Evolutionary conservation across 2,329 filamentous ascomycete genomes (phyloP).

Genomic region (Aulographum hederae): DNA sequence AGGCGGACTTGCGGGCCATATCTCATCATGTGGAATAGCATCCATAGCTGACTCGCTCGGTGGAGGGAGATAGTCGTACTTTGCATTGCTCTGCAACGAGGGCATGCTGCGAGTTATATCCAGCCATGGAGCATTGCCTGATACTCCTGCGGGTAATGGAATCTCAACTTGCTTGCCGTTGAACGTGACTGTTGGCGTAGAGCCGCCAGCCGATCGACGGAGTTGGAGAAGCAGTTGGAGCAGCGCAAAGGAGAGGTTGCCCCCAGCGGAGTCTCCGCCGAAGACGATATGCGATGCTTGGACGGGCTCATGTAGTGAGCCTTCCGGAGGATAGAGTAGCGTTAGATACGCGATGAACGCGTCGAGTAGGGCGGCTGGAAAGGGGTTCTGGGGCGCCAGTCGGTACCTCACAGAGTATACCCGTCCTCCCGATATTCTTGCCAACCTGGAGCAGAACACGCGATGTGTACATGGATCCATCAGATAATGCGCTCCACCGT

Average conservation of each 20-base stretch:
- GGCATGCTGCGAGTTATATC: slow-evolving; percentile 49
- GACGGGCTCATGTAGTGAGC: slow-evolving; percentile 47
- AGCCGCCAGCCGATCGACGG: slow-evolving; percentile 19
- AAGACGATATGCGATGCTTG: slow-evolving; percentile 49
- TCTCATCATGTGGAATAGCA: slow-evolving; percentile 25
- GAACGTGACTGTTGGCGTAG: slow-evolving; percentile 34
- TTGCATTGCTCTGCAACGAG: slow-evolving; percentile 30
- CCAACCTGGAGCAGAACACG: slow-evolving; percentile 37
- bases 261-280: slow-evolving; percentile 59
- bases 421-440: slow-evolving; percentile 46
- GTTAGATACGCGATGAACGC: slow-evolving; percentile 54
- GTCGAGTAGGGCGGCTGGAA: slow-evolving; percentile 58
- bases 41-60: slow-evolving; percentile 11
- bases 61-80: slow-evolving; percentile 46
- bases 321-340: slow-evolving; percentile 52
- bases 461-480: slow-evolving; percentile 54
- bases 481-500: slow-evolving; percentile 58
- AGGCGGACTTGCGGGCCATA: slow-evolving; percentile 27
- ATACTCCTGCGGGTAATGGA: slow-evolving; percentile 47
- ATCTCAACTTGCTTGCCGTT: slow-evolving; percentile 38
- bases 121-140: slow-evolving; percentile 49
- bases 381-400: slow-evolving; percentile 55
- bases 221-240: slow-evolving; percentile 52
- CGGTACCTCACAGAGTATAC: slow-evolving; percentile 59
- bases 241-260: slow-evolving; percentile 48